A percentile compares a stretch with the other conserved stretches of the same genome.
Conservation (phyloP, 305 asterid genomes). For the Fraxinus latifolia region DNA sequence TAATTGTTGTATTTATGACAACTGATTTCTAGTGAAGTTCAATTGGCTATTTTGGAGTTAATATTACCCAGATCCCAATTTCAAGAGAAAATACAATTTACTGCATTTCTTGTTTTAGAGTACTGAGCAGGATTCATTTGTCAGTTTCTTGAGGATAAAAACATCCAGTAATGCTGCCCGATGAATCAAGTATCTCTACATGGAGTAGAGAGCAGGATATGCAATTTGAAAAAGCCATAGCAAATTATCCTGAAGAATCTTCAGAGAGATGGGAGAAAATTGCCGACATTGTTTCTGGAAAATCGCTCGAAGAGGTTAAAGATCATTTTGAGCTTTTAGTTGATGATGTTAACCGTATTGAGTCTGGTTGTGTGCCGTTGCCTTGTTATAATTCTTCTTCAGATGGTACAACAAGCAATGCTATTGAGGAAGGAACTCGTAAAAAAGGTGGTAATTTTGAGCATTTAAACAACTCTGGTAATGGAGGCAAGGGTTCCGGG, state of each 20-base stretch:
- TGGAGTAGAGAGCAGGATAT: constrained; percentile 91
- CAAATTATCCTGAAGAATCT: constrained; percentile 53
- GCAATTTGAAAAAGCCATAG: constrained; percentile 76
- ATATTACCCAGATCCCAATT: neutral
- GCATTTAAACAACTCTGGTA: constrained; percentile 45
- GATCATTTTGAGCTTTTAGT: constrained; percentile 67
- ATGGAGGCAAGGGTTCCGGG: constrained; percentile 55
- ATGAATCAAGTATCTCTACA: constrained; percentile 53
- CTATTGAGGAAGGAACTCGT: constrained; percentile 51
- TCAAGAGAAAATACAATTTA: constrained; percentile 11
- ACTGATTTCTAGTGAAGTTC: constrained; percentile 12
- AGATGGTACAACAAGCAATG: constrained; percentile 47
- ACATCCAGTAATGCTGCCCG: constrained; percentile 45
- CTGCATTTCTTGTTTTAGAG: constrained; percentile 19
- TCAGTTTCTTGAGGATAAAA: neutral
- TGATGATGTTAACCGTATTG: constrained; percentile 68
- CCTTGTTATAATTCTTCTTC: constrained; percentile 58
- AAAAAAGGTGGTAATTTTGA: constrained; percentile 52
- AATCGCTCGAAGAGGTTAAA: constrained; percentile 64
- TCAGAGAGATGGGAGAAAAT: constrained; percentile 74
- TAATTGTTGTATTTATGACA: constrained; percentile 18
- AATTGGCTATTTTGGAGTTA: constrained; percentile 30
- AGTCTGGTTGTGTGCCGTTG: constrained; percentile 60
- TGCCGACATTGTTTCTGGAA: constrained; percentile 69
- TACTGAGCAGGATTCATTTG: neutral